Evolutionary conservation across 768 basidiomycete species (phyloP).

Genomic region (Infundibulicybe gibba): DNA sequence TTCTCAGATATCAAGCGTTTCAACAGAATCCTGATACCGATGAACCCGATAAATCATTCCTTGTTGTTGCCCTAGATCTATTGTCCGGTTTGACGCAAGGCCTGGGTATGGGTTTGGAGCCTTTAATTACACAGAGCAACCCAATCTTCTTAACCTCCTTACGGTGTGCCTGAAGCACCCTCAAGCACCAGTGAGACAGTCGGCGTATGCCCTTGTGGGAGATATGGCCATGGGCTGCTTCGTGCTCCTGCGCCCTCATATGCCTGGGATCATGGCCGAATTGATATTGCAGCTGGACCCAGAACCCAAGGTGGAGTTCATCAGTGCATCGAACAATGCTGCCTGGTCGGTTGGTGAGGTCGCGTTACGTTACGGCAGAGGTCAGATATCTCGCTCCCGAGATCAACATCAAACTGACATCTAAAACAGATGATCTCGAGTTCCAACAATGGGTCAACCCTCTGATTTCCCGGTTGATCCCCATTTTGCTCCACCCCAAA

Average conservation of each 20-base stretch:
- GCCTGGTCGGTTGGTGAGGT: slow-evolving; percentile 99
- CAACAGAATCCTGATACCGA: slow-evolving; percentile 88
- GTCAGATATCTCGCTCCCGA: slow-evolving; percentile 32
- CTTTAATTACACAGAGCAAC: slow-evolving; percentile 62
- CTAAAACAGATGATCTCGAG: slow-evolving; percentile 67
- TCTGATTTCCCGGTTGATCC: slow-evolving; percentile 84
- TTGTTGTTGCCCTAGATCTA: slow-evolving; percentile 96
- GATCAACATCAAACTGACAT: not conserved
- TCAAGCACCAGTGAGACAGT: slow-evolving; percentile 92
- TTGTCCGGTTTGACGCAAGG: slow-evolving; percentile 96
- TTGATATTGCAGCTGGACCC: slow-evolving; percentile 88
- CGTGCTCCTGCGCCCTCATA: slow-evolving; percentile 74
- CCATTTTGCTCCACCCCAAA: slow-evolving; percentile 89
- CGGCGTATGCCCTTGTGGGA: slow-evolving; percentile 96
- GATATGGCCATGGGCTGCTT: slow-evolving; percentile 98
- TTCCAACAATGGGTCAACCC: slow-evolving; percentile 92
- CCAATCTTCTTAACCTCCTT: slow-evolving; percentile 77
- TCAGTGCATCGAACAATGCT: slow-evolving; percentile 98
- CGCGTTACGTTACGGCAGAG: slow-evolving; percentile 84
- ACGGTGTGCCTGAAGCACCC: slow-evolving; percentile 93
- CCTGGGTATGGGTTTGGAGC: slow-evolving; percentile 73
- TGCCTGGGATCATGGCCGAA: slow-evolving; percentile 87
- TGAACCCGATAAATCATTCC: slow-evolving; percentile 95
- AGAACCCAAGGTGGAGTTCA: slow-evolving; percentile 89
- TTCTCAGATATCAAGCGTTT: slow-evolving; percentile 83